These are phyloP conservation scores for Fusarium duplospermum DNA, from an alignment of 2,329 filamentous ascomycete genomes.

Conservation along the genomic window DNA sequence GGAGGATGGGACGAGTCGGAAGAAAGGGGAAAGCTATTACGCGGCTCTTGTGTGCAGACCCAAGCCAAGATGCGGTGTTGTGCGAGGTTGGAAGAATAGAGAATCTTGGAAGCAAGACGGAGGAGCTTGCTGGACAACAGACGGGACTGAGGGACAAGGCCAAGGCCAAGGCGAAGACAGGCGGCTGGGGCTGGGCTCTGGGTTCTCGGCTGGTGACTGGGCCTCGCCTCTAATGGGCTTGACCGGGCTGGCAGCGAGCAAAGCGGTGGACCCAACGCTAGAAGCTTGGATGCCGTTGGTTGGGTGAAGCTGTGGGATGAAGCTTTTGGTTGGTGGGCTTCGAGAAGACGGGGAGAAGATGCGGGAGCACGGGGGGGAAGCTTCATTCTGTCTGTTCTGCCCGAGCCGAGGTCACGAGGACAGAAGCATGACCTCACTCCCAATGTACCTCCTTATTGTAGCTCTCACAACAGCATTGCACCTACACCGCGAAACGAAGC, in stretches of 20 bases:
- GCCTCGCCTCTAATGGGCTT: neutral
- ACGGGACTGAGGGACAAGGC: constrained; percentile 3
- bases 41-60: constrained; percentile 5
- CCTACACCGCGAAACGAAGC: neutral
- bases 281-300: constrained; percentile 19
- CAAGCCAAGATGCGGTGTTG: constrained; percentile 9
- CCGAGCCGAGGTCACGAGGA: constrained; percentile 32
- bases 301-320: constrained; percentile 4
- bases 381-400: neutral
- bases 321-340: constrained; percentile 20
- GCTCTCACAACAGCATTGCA: constrained; percentile 12
- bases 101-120: constrained; percentile 4
- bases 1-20: constrained; percentile 28
- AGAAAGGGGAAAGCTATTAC: constrained; percentile 4
- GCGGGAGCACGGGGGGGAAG: neutral
- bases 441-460: constrained; percentile 6
- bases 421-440: constrained; percentile 37
- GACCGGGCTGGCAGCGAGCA: constrained; percentile 1
- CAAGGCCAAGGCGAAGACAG: constrained; percentile 6
- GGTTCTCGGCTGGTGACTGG: neutral
- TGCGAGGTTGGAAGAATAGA: constrained; percentile 19
- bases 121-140: constrained; percentile 22
- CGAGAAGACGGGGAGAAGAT: constrained; percentile 20
- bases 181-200: constrained; percentile 25
- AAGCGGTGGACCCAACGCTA: neutral